Base-by-base conservation (phyloP, 2,329 filamentous ascomycete genomes). In the Aspergillus sojae region DNA sequence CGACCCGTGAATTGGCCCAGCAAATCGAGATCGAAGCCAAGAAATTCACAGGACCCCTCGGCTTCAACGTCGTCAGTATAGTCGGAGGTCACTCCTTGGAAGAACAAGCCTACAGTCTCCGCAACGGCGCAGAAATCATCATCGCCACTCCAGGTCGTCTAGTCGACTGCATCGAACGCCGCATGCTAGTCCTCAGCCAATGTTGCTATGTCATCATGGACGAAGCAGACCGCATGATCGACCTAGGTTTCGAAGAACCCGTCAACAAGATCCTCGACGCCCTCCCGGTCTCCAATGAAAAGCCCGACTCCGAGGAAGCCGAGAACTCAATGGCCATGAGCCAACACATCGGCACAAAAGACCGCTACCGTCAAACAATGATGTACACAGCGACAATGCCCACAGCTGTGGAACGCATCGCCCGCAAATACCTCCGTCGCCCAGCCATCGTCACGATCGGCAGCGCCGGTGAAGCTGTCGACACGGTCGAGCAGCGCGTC, bases 371-470 rank as follows among this genome's bases (percentile, higher is more conserved):
- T 63, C 94, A 99, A 79, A 99, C 95, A 0, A 99, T 99, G 95
- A 99, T 99, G 95, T 99, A 98, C 87, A 98, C 95, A 68, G 95
- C 95, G 59, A 99, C 95, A 32, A 99, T 99, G 95, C 94, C 95
- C 1, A 82, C 91, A 0, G 88, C 91, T 0, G 92, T 99, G 19
- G 95, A 99, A 77, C 91, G 92, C 66, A 98, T 99, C 67, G 95
- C 95, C n/a, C 91, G 94, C 72, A 97, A 97, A 76, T 99, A 99
- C 75, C 88, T 98, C 19, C 91, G 94, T 0, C 88, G 95, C 14
- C 95, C 95, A 0, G 95, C 95, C 23, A 95, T 94, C 57, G 93
- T 97, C 45, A 97, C 91, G 0, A 98, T 99, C 67, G 95, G 95
- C 67, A 97, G 96, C 73, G 88, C 89, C 1, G 95, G 95, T 72